Evolutionary conservation across 73 alveolate species (phyloP), one percentile per base, ranked within the genome.

Genomic region (Stentor coeruleus): DNA sequence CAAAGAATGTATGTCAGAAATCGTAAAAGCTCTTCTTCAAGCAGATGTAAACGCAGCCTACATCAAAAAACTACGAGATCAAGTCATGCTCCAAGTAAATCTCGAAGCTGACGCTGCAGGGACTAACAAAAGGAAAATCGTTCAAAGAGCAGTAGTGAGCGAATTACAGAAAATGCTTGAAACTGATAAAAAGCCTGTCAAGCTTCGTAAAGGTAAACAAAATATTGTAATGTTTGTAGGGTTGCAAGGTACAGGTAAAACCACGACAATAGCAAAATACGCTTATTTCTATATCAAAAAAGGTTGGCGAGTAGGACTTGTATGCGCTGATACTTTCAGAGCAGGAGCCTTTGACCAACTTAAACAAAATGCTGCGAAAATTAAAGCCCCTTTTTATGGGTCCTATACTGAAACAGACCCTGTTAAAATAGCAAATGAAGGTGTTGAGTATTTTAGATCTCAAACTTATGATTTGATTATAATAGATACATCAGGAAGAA

Each of bases 261-360:
- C 99, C 40, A 98, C 99, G 37, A 98, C 99, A 35, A 94, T 99
- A 89, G 97, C 99, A 40, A 98, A 98, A 91, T 98, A 94, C 85
- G 99, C 99, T 20, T 96, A 98, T 91, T 92, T 92, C 92, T 97
- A 95, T 89, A 92, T 31, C 39, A 39, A 59, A 58, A 35, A 14
- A 39, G 99, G 99, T 26, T 97, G 98, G 98, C 90, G 92, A 84
- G 98, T 94, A 4, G 99, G 97, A 3, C 91, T 97, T 72, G 99
- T 97, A 4, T 95, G 99, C 74, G 99, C 99, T 33, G 99, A 98
- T 90, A 97, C 99, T 38, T 98, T 98, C 97, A 93, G 99, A 88
- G 99, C 99, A 55, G 99, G 99, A 40, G 99, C 99, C 33, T 98
- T 98, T 81, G 99, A 98, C 89, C 98, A 98, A 93, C 91, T 98